A percentile compares a stretch with the other conserved stretches of the same genome.
Conservation (phyloP, 2,329 filamentous ascomycete species). For the Curvularia sp. region DNA sequence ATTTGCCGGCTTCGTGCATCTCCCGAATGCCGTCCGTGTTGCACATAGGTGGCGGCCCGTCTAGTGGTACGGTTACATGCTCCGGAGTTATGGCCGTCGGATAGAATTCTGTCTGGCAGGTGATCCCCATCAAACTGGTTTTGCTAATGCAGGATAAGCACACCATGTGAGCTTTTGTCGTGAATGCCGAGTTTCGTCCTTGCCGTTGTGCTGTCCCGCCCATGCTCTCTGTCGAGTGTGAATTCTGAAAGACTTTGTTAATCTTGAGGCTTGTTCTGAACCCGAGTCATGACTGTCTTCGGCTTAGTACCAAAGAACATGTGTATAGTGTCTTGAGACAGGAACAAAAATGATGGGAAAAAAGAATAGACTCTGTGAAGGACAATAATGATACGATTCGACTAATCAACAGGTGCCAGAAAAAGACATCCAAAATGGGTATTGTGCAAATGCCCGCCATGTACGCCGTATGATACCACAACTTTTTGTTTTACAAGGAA, state of each 20-base stretch:
- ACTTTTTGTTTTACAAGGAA: conserved; percentile 21
- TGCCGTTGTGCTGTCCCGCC: not conserved
- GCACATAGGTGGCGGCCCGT: conserved; percentile 8
- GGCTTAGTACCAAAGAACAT: conserved; percentile 17
- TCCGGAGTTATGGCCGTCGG: conserved; percentile 34
- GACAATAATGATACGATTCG: conserved; percentile 36
- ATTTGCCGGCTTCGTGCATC: not conserved
- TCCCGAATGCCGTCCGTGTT: conserved; percentile 5
- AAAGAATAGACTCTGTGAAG: conserved; percentile 17
- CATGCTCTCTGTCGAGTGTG: not conserved
- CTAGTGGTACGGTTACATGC: conserved; percentile 9
- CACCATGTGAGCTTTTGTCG: conserved; percentile 10
- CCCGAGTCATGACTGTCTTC: conserved; percentile 17
- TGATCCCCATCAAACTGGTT: conserved; percentile 10
- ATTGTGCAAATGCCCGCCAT: conserved; percentile 41
- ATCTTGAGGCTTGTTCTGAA: not conserved
- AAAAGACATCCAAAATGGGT: conserved; percentile 39
- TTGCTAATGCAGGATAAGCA: conserved; percentile 15
- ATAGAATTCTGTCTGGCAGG: conserved; percentile 6
- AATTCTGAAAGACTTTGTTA: not conserved
- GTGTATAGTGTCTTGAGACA: conserved; percentile 3
- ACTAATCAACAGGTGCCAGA: conserved; percentile 30
- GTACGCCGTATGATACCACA: conserved; percentile 43
- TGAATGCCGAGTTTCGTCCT: not conserved
- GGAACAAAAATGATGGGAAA: conserved; percentile 4